Conservation (phyloP, 192 early-diverging fungal species). For the Backusella mclennaniae region DNA sequence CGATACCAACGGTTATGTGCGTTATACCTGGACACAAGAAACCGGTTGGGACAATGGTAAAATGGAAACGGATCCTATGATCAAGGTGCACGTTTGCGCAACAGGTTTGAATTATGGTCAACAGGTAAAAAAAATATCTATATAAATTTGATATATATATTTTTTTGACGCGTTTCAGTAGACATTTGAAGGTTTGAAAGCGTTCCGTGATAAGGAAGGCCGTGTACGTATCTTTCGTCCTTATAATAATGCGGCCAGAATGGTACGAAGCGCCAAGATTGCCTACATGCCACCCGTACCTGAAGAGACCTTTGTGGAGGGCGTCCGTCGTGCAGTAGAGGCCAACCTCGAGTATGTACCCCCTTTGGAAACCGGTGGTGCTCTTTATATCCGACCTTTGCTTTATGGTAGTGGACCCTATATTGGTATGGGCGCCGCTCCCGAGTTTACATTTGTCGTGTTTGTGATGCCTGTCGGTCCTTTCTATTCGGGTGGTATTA, state of each 20-base stretch:
- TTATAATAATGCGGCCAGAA: conserved; percentile 62
- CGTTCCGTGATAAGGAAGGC: conserved; percentile 67
- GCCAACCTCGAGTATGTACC: conserved; percentile 74
- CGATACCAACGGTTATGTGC: conserved; percentile 61
- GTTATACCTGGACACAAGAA: conserved; percentile 59
- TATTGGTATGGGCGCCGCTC: conserved; percentile 55
- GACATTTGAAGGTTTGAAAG: conserved; percentile 81
- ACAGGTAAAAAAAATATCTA: conserved; percentile 41
- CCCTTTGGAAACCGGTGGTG: conserved; percentile 61
- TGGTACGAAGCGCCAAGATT: conserved; percentile 54
- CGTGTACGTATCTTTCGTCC: conserved; percentile 72
- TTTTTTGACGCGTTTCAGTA: conserved; percentile 4
- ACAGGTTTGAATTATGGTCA: conserved; percentile 78
- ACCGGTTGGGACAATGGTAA: conserved; percentile 59
- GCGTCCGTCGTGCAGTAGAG: conserved; percentile 51
- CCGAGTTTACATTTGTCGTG: conserved; percentile 63
- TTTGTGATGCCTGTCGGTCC: conserved; percentile 67
- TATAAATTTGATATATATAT: neutral
- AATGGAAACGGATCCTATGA: conserved; percentile 47
- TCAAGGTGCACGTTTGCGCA: conserved; percentile 64
- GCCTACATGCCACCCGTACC: conserved; percentile 60
- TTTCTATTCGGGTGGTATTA: conserved; percentile 55
- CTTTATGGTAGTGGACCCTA: conserved; percentile 67
- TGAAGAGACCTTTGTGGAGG: conserved; percentile 61
- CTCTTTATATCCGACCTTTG: conserved; percentile 71